These are phyloP conservation scores for Neocucurbitaria cava DNA, from an alignment of 2,329 filamentous ascomycete species.

Conservation along the genomic window DNA sequence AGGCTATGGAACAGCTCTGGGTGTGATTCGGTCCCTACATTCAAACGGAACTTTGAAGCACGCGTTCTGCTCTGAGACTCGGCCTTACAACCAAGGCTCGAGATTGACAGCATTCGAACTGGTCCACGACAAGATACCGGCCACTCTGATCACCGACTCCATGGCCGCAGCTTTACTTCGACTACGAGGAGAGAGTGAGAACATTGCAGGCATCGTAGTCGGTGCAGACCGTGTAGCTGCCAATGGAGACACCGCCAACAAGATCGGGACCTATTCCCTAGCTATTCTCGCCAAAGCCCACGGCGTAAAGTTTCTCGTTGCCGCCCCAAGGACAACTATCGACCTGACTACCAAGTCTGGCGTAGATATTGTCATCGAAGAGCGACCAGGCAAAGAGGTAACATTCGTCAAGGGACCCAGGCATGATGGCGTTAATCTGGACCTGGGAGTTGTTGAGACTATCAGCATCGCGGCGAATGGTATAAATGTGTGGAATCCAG, in stretches of 20 bases:
- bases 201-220: conserved; percentile 87
- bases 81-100: conserved; percentile 97
- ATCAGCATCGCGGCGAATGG: conserved; percentile 79
- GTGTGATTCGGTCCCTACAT: conserved; percentile 87
- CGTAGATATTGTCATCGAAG: conserved; percentile 85
- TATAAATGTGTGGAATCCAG: conserved; percentile 93
- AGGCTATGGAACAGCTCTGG: conserved; percentile 94
- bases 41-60: conserved; percentile 71
- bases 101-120: conserved; percentile 94
- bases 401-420: conserved; percentile 83
- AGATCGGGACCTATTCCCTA: conserved; percentile 93
- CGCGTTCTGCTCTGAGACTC: conserved; percentile 95
- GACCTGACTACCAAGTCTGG: conserved; percentile 83
- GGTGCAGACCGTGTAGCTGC: conserved; percentile 94
- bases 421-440: conserved; percentile 67
- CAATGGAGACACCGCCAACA: conserved; percentile 98
- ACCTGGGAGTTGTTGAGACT: conserved; percentile 68
- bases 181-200: conserved; percentile 63
- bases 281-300: conserved; percentile 90
- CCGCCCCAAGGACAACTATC: conserved; percentile 92
- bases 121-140: conserved; percentile 90
- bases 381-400: conserved; percentile 81
- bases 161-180: conserved; percentile 91
- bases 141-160: conserved; percentile 91
- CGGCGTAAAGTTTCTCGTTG: conserved; percentile 91